These are phyloP conservation scores for Cryptococcus sp. DNA, from an alignment of 1,284 basidiomycete species.

Conservation along the genomic window DNA sequence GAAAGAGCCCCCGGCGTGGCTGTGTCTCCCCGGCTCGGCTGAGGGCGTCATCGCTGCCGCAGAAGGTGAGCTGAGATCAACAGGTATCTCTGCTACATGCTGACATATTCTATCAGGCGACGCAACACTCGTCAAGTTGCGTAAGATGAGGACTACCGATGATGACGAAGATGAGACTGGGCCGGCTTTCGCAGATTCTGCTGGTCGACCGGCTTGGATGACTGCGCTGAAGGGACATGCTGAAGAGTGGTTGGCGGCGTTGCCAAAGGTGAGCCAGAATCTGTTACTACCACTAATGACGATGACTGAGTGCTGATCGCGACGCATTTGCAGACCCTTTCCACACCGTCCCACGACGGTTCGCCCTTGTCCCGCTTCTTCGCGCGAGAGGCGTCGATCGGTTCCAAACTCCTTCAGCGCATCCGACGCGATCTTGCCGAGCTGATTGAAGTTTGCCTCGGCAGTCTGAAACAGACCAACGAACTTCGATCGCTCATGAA, in stretches of 20 bases:
- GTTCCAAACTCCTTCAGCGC: constrained; percentile 70
- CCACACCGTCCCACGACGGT: constrained; percentile 23
- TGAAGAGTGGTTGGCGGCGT: constrained; percentile 73
- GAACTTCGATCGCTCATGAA: constrained; percentile 85
- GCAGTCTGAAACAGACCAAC: constrained; percentile 89
- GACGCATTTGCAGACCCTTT: constrained; percentile 14
- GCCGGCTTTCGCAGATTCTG: constrained; percentile 60
- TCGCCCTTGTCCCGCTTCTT: constrained; percentile 87
- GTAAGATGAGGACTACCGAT: constrained; percentile 85
- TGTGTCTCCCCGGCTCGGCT: constrained; percentile 84
- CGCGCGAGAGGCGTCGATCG: constrained; percentile 80
- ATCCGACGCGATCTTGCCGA: constrained; percentile 78
- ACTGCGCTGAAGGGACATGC: constrained; percentile 74
- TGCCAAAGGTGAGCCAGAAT: constrained; percentile 66
- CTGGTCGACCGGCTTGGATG: constrained; percentile 91
- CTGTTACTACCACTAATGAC: neutral
- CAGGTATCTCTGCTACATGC: neutral
- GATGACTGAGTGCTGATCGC: neutral
- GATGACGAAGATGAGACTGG: constrained; percentile 77
- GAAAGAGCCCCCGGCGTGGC: constrained; percentile 87
- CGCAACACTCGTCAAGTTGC: constrained; percentile 75
- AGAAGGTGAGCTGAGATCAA: constrained; percentile 65
- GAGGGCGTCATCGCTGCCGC: constrained; percentile 86
- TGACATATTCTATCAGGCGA: constrained; percentile 62
- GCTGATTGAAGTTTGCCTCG: constrained; percentile 80